phyloP scores from a whole-genome alignment of 2,329 filamentous ascomycete species.

The Fusarium papillatum region DNA sequence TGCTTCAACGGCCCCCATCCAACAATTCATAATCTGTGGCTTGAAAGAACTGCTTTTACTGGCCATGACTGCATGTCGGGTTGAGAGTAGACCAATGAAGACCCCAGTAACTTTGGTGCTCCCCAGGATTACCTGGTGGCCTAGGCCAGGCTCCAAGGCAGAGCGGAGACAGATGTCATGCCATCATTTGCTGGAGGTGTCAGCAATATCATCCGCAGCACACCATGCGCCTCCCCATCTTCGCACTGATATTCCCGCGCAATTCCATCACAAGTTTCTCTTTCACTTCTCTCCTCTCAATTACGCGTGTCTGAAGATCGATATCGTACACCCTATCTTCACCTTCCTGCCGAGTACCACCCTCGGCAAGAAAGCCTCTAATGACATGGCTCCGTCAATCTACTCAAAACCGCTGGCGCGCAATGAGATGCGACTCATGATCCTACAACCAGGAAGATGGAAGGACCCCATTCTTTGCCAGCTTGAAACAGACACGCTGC shows the following conservation, averaged over 20 bases:
- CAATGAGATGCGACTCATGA: neutral
- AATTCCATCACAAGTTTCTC: fast-evolving
- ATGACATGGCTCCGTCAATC: neutral
- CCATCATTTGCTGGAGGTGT: neutral
- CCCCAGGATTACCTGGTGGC: neutral
- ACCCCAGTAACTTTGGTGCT: neutral
- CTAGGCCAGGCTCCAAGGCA: neutral
- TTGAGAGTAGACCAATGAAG: neutral
- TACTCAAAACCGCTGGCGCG: neutral
- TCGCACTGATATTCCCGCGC: neutral
- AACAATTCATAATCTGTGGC: neutral
- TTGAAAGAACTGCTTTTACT: neutral
- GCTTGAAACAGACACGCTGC: neutral
- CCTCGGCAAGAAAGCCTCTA: neutral
- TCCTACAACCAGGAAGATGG: neutral
- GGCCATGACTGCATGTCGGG: neutral
- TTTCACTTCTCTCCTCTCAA: neutral
- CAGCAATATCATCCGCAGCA: neutral
- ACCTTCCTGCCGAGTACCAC: neutral
- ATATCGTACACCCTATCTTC: neutral
- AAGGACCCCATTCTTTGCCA: neutral
- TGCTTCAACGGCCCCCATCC: neutral
- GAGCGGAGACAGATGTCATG: neutral
- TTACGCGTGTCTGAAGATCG: neutral
- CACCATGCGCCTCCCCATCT: neutral